Percentiles rank a stretch among this genome's conserved stretches.
Evolutionary conservation across 1,139 yeast species (phyloP).

Genomic region (Saccharomyces hybrid): DNA sequence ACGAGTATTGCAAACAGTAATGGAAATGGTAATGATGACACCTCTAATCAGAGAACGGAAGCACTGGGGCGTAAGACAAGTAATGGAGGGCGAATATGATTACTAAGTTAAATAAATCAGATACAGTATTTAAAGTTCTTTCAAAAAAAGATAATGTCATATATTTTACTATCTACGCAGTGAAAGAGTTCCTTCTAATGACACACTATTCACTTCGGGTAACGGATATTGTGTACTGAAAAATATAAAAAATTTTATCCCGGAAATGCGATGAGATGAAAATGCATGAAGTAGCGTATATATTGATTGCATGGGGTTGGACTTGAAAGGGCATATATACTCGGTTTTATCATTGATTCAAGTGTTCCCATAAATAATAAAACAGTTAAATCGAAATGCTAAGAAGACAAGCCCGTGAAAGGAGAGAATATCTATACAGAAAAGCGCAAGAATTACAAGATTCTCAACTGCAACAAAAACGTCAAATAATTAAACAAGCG

Average conservation of each 20-base stretch:
- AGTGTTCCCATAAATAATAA: neutral
- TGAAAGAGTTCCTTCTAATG: neutral
- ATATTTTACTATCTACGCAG: neutral
- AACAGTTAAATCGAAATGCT: conserved; percentile 38
- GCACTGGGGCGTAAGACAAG: neutral
- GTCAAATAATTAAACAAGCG: conserved; percentile 81
- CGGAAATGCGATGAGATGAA: conserved; percentile 8
- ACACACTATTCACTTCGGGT: neutral
- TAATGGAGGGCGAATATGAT: neutral
- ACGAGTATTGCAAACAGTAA: conserved; percentile 9
- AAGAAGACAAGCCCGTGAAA: conserved; percentile 89
- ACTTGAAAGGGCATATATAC: neutral
- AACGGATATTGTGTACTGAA: neutral
- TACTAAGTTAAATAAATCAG: neutral
- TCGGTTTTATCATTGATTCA: neutral
- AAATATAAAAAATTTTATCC: neutral
- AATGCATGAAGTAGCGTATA: neutral
- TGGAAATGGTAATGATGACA: neutral
- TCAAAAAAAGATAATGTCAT: neutral
- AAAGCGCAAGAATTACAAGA: conserved; percentile 89
- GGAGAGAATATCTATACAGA: conserved; percentile 85
- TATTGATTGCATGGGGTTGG: neutral
- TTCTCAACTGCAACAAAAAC: conserved; percentile 72
- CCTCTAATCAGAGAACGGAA: neutral
- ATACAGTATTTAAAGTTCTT: neutral